Conservation (phyloP, 108 stramenopile species). For the Nannochloropsis gaditana region DNA sequence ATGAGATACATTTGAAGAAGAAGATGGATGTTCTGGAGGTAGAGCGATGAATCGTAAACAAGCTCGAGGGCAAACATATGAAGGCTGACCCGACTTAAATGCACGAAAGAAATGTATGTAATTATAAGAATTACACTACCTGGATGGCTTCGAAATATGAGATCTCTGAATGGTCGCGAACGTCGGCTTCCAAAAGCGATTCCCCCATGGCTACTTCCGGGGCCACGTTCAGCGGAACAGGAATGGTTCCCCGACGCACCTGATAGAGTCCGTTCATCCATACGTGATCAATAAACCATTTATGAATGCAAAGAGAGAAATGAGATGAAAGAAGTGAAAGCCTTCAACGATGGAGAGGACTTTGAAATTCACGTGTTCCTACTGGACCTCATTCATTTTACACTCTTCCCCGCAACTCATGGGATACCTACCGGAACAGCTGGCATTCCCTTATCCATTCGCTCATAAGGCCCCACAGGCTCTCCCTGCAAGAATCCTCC, state of each 20-base stretch:
- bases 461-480: neutral
- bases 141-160: slow-evolving; percentile 9
- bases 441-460: neutral
- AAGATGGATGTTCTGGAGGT: neutral
- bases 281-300: neutral
- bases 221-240: neutral
- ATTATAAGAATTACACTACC: neutral
- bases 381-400: too few species aligned
- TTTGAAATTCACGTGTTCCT: too few species aligned
- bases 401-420: too few species aligned
- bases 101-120: too few species aligned
- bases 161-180: neutral
- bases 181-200: neutral
- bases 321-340: neutral
- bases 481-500: neutral
- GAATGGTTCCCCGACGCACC: neutral
- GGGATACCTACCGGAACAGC: neutral
- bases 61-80: neutral
- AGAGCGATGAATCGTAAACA: neutral
- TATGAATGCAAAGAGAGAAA: neutral
- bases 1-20: neutral
- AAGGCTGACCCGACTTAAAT: neutral
- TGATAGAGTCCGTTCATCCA: neutral
- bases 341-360: neutral
- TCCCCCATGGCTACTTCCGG: neutral